Evolutionary conservation across 2,329 filamentous ascomycete genomes (phyloP), one percentile per base, ranked within the genome.

Genomic region (Talaromyces amestolkiae): DNA sequence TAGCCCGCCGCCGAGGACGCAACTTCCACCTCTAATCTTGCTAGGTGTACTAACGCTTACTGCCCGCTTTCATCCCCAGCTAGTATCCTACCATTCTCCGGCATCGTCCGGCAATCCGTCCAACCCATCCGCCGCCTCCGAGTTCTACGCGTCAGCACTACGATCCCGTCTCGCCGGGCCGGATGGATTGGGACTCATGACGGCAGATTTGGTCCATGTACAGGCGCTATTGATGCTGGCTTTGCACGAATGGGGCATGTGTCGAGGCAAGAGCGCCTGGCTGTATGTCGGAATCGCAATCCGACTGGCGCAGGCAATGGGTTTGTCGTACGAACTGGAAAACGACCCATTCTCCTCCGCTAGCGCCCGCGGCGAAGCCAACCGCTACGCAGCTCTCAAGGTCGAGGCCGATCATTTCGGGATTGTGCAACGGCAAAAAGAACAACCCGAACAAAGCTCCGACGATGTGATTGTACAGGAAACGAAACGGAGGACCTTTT

Each of bases 221-320:
- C 85, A 87, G 70, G 82, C 84, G 3, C 75, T 83, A 24, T 73
- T 87, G 35, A 86, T 87, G 84, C 76, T 87, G 4, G 82, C 81
- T 3, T 75, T 85, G 58, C 84, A 86, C 68, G 85, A 86, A 68
- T 87, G 84, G 84, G 82, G 83, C 35, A 84, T 83, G 77, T 82
- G 81, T 65, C 79, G 83, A 58, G 84, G 84, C 15, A 77, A 78
- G 43, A 83, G 80, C 63, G 83, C 84, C 7, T 87, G 84, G 81
- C 68, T 80, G 17, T 82, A 82, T 64, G 78, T 82, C 45, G 80
- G 80, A 5, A 78, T 83, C 69, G 80, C 78, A 3, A 78, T 82
- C 24, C 74, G 81, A 19, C 72, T 82, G 27, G 76, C 80, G 2
- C 81, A 82, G 64, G 76, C 78, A 15, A 78, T 82, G 73, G 80